phyloP scores from a whole-genome alignment of 495 filamentous ascomycete species.

The Xylaria castorea region DNA sequence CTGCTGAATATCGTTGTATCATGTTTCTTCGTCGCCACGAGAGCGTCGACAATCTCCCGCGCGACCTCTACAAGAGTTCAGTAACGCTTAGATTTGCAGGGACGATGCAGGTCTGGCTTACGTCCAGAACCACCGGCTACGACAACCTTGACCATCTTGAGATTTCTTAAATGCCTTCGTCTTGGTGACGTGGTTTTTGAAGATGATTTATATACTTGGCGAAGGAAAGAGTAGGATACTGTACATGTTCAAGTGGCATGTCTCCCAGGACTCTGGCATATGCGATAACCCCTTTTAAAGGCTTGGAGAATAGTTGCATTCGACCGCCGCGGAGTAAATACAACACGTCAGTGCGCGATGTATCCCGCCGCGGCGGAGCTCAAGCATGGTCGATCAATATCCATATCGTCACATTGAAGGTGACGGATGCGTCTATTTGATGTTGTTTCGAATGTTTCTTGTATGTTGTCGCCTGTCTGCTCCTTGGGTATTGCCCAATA shows the following conservation, averaged over 20 bases:
- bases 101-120: conserved; percentile 37
- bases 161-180: not conserved
- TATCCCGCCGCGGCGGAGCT: conserved; percentile 23
- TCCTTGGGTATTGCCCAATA: not conserved
- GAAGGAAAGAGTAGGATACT: no score
- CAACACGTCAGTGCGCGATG: not conserved
- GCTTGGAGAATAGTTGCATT: not conserved
- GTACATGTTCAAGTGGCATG: not conserved
- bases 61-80: conserved; percentile 53
- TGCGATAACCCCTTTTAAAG: not conserved
- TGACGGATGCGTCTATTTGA: not conserved
- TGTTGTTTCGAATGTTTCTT: not conserved
- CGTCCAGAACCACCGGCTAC: conserved; percentile 61
- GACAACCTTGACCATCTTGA: conserved; percentile 61
- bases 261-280: not conserved
- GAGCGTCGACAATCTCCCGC: conserved; percentile 60
- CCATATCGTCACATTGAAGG: not conserved
- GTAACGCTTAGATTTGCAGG: not conserved
- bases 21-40: conserved; percentile 58
- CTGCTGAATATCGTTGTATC: conserved; percentile 57
- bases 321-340: conserved; percentile 26
- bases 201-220: not conserved
- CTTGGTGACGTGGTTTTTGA: not conserved
- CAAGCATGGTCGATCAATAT: not conserved
- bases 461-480: not conserved